Evolutionary conservation across 2,329 filamentous ascomycete species (phyloP).

Genomic region (Colletotrichum orchidophilum): DNA sequence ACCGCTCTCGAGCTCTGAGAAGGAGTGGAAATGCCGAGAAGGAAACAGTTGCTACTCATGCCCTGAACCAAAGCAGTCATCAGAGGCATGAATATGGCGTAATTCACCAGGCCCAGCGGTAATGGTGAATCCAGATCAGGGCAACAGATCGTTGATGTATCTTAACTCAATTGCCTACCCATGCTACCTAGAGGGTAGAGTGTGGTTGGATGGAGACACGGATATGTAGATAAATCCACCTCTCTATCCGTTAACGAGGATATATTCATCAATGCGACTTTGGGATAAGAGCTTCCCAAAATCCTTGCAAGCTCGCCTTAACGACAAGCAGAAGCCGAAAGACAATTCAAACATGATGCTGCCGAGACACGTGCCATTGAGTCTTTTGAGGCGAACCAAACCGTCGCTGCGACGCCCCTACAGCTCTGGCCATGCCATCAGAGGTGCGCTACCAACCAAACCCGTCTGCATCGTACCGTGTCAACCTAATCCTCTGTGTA

Average conservation of each 20-base stretch:
- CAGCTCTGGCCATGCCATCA: constrained; percentile 16
- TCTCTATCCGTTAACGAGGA: background rate
- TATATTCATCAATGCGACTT: background rate
- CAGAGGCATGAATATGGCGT: background rate
- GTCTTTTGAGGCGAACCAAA: background rate
- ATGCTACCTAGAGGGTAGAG: background rate
- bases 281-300: background rate
- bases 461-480: no score
- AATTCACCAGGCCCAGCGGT: background rate
- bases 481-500: constrained; percentile 32
- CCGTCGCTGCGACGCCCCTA: constrained; percentile 3
- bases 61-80: background rate
- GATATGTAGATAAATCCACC: background rate
- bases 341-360: background rate
- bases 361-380: constrained; percentile 14
- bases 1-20: no score
- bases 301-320: background rate
- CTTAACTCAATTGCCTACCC: no score
- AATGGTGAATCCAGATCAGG: background rate
- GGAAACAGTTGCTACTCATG: background rate
- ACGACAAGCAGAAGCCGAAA: background rate
- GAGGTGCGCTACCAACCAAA: background rate
- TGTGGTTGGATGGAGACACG: background rate
- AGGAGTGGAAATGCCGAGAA: background rate
- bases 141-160: background rate